These are phyloP conservation scores for Sporodiniella umbellata DNA, from an alignment of 371 early-diverging fungal species.

Conservation along the genomic window DNA sequence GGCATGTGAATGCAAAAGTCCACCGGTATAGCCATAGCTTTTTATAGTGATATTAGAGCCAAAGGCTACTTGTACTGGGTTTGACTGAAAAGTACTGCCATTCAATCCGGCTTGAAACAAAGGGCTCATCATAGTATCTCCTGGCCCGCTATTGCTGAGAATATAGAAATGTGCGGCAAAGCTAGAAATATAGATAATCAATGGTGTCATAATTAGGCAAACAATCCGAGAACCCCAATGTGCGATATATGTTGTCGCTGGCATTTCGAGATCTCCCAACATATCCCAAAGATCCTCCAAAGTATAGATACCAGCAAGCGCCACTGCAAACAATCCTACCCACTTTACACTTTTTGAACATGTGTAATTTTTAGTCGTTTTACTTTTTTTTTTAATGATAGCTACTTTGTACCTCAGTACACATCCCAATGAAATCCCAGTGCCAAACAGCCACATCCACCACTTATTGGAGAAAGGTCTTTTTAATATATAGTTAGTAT, in stretches of 20 bases:
- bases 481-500: not conserved
- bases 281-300: slow-evolving; percentile 92
- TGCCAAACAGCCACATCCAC: slow-evolving; percentile 85
- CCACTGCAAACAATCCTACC: slow-evolving; percentile 97
- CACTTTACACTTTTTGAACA: slow-evolving; percentile 88
- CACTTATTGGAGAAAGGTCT: slow-evolving; percentile 81
- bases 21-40: slow-evolving; percentile 83
- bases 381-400: not conserved
- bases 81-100: slow-evolving; percentile 76
- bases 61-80: slow-evolving; percentile 88
- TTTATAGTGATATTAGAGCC: slow-evolving; percentile 93
- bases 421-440: slow-evolving; percentile 92
- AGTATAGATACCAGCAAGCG: slow-evolving; percentile 93
- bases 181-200: slow-evolving; percentile 79
- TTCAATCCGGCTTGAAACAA: slow-evolving; percentile 92
- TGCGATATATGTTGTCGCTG: slow-evolving; percentile 63
- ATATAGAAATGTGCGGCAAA: slow-evolving; percentile 94
- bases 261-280: slow-evolving; percentile 76
- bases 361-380: not conserved
- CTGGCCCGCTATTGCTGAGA: slow-evolving; percentile 82
- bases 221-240: slow-evolving; percentile 80
- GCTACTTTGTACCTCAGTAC: slow-evolving; percentile 55
- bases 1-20: slow-evolving; percentile 96
- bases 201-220: slow-evolving; percentile 85
- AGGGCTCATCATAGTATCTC: slow-evolving; percentile 96